Evolutionary conservation across 176 grass and related monocot species (phyloP).

Genomic region (Elymus sibiricus): DNA sequence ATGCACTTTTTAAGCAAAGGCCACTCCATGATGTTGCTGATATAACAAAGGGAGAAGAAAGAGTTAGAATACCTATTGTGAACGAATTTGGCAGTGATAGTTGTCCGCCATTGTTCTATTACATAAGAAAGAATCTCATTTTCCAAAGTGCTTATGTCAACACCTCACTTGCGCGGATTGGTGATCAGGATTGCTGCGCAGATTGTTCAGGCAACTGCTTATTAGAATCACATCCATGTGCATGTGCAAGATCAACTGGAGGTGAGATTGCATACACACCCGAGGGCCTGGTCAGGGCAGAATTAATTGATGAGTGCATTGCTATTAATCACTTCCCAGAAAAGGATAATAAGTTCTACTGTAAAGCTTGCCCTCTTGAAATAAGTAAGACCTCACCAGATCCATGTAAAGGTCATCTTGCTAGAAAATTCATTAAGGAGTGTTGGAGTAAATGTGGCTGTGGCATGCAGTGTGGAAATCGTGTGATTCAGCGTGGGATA

Average conservation of each 20-base stretch:
- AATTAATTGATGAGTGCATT: conserved; percentile 67
- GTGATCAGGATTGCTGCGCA: conserved; percentile 62
- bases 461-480: conserved; percentile 71
- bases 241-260: conserved; percentile 55
- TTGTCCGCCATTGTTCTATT: conserved; percentile 54
- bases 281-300: conserved; percentile 55
- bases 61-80: conserved; percentile 52
- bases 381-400: conserved; percentile 38
- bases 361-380: conserved; percentile 64
- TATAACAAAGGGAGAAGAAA: conserved; percentile 71
- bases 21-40: conserved; percentile 57
- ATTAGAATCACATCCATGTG: conserved; percentile 53
- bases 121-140: conserved; percentile 57
- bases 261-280: conserved; percentile 59
- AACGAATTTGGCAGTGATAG: conserved; percentile 59
- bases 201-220: conserved; percentile 75
- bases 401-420: conserved; percentile 70
- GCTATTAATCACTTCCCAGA: conserved; percentile 35
- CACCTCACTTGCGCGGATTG: conserved; percentile 66
- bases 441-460: conserved; percentile 91
- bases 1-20: conserved; percentile 33
- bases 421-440: conserved; percentile 81
- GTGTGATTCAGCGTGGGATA: conserved; percentile 63
- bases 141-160: conserved; percentile 59
- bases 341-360: conserved; percentile 48